Evolutionary conservation across 2,329 filamentous ascomycete genomes (phyloP), one percentile per base, ranked within the genome.

Genomic region (Nemania serpens): DNA sequence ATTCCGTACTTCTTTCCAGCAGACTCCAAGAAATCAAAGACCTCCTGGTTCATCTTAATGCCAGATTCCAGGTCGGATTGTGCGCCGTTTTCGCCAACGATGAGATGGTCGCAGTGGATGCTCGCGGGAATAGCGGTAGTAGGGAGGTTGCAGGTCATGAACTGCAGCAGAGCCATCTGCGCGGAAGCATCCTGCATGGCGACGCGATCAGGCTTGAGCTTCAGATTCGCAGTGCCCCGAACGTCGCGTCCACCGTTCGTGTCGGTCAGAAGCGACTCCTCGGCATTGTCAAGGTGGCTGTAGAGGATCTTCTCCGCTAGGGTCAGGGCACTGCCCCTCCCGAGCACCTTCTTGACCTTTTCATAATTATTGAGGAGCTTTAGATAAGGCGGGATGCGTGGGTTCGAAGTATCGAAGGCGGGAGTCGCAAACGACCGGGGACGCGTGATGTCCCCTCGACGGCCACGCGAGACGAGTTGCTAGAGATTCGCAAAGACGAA

Each of bases 101-200:
- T 98, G 88, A 99, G 89, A 77, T 99, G 95, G 80, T 99, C 95
- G 78, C 95, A 99, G 81, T 99, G 95, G 69, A 98, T 97, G 76
- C 93, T 97, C 50, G 95, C 94, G 11, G 95, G 95, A 51, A 99
- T 94, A 10, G 93, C 93, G 2, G 95, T 97, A 61, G 87, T 87
- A 29, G 90, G 90, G 55, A 99, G 84, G 57, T 92, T 91, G 77
- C 95, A 99, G 29, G 91, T 91, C 94, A 99, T 99, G 83, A 99
- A 99, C 78, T 99, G 95, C 70, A 99, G 81, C 66, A 99, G 81
- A 1, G 95, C 95, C 95, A 99, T 99, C 80, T 99, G 95, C 5
- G 95, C 95, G 33, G 92, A 97, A 13, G 95, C 95, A 81, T 99
- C 95, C 79, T 99, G 95, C 95, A 99, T 99, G 66, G 96, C 96